Percentiles rank a stretch among this genome's conserved stretches.
phyloP scores from a whole-genome alignment of 2,329 filamentous ascomycete species.

The Zelopaecilomyces penicillatus region DNA sequence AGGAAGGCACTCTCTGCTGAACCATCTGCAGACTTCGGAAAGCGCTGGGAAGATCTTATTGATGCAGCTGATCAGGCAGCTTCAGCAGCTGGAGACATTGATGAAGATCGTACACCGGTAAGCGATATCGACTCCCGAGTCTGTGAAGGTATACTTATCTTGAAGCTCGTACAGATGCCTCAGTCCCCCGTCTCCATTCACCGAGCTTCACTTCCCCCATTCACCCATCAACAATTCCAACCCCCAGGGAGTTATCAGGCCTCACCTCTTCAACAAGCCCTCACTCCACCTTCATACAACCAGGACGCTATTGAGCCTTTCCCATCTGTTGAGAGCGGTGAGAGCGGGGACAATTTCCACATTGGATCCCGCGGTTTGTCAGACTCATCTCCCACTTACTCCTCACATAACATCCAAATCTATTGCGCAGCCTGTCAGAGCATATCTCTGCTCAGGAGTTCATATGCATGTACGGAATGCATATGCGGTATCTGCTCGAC shows the following conservation, averaged over 20 bases:
- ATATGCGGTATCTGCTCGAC: conserved; percentile 87
- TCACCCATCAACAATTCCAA: conserved; percentile 54
- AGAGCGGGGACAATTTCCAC: conserved; percentile 64
- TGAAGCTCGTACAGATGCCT: conserved; percentile 39
- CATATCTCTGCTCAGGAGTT: conserved; percentile 68
- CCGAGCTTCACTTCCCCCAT: conserved; percentile 53
- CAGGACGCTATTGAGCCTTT: conserved; percentile 68
- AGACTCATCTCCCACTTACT: conserved; percentile 66
- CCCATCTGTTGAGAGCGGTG: conserved; percentile 76
- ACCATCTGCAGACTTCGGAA: conserved; percentile 71
- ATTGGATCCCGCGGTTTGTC: conserved; percentile 57
- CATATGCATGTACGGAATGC: conserved; percentile 91
- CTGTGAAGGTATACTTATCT: not conserved
- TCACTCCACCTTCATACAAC: conserved; percentile 72
- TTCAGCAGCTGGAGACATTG: conserved; percentile 82
- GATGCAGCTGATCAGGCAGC: conserved; percentile 68
- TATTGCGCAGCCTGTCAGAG: conserved; percentile 85
- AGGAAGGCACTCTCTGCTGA: conserved; percentile 83
- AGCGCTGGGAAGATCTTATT: conserved; percentile 93
- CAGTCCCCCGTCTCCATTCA: conserved; percentile 58
- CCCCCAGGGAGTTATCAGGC: conserved; percentile 62
- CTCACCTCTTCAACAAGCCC: conserved; percentile 80
- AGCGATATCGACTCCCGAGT: conserved; percentile 27
- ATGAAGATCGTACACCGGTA: conserved; percentile 85
- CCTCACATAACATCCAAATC: conserved; percentile 72